Evolutionary conservation across 306 rosid genomes (phyloP).

Genomic region (Senna tora): DNA sequence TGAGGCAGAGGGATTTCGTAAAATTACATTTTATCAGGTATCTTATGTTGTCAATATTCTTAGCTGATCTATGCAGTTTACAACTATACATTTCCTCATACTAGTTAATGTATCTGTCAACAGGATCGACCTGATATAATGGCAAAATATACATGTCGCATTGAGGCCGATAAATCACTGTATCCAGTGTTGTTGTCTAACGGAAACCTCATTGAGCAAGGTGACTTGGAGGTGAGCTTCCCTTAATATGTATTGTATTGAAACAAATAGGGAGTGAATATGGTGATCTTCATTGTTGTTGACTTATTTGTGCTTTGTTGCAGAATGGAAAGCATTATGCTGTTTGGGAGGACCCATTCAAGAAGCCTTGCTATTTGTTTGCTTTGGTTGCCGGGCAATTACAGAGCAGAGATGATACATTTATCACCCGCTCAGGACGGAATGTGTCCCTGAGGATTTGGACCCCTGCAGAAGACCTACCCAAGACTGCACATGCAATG

Average conservation of each 20-base stretch:
- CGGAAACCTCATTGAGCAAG: constrained; percentile 87
- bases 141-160: constrained; percentile 88
- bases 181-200: constrained; percentile 96
- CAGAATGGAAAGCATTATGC: constrained; percentile 93
- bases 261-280: constrained; percentile 24
- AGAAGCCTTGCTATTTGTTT: constrained; percentile 97
- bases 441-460: constrained; percentile 87
- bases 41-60: constrained; percentile 28
- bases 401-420: constrained; percentile 81
- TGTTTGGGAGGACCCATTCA: constrained; percentile 97
- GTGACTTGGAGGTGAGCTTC: constrained; percentile 79
- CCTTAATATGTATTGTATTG: constrained; percentile 24
- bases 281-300: constrained; percentile 27
- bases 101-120: constrained; percentile 42
- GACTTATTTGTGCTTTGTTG: constrained; percentile 36
- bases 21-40: constrained; percentile 91
- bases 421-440: constrained; percentile 74
- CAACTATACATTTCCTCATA: constrained; percentile 24
- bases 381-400: constrained; percentile 98
- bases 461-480: constrained; percentile 86
- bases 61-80: constrained; percentile 22
- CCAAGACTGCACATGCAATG: constrained; percentile 98
- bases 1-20: constrained; percentile 99
- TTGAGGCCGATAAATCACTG: constrained; percentile 81
- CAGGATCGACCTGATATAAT: constrained; percentile 99